These are phyloP conservation scores for Tuber borchii DNA, from an alignment of 495 filamentous ascomycete species.

Conservation along the genomic window DNA sequence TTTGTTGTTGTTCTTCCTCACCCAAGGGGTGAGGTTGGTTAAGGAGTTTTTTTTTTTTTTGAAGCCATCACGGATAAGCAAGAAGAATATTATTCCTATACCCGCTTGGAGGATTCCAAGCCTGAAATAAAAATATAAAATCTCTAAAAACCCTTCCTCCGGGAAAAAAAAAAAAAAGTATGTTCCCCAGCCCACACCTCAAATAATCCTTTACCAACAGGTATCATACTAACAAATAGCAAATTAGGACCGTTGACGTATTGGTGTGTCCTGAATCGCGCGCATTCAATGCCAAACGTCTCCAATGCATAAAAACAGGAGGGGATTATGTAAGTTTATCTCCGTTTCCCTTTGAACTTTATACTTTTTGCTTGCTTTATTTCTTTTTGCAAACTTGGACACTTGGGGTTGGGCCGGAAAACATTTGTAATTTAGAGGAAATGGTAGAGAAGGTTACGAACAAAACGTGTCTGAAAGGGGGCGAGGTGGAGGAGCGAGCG, in stretches of 20 bases:
- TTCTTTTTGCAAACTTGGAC: neutral
- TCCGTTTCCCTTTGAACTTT: neutral
- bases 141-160: neutral
- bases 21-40: neutral
- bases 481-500: no score
- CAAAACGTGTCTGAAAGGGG: neutral
- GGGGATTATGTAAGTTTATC: neutral
- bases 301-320: neutral
- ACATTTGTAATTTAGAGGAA: neutral
- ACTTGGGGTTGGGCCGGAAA: neutral
- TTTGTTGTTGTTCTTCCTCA: neutral
- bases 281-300: conserved; percentile 1
- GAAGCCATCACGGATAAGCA: neutral
- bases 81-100: conserved; percentile 2
- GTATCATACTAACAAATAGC: neutral
- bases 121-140: conserved; percentile 5
- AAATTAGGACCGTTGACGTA: neutral
- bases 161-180: conserved; percentile 1
- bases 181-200: neutral
- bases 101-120: neutral
- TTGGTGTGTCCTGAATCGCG: neutral
- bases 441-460: neutral
- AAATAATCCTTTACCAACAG: neutral
- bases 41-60: conserved; percentile 5
- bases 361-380: neutral